These are phyloP conservation scores for Cercospora brassicicola DNA, from an alignment of 2,329 filamentous ascomycete genomes.

Conservation along the genomic window DNA sequence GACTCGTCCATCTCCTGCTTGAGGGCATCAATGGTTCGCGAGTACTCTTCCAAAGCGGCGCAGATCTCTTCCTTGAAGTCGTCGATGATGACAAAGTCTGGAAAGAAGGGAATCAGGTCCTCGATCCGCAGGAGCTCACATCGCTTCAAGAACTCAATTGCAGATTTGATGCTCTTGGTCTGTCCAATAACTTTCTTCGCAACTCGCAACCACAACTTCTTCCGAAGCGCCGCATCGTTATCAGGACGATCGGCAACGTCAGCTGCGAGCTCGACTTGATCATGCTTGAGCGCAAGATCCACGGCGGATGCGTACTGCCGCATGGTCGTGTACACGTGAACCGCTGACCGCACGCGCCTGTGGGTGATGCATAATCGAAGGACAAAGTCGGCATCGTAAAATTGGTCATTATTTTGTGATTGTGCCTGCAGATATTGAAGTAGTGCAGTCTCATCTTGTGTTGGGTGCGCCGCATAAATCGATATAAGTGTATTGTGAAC, in stretches of 20 bases:
- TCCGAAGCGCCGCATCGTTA: constrained; percentile 72
- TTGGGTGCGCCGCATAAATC: constrained; percentile 85
- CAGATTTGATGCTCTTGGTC: constrained; percentile 76
- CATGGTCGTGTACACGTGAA: constrained; percentile 97
- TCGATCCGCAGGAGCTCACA: constrained; percentile 93
- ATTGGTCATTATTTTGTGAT: constrained; percentile 68
- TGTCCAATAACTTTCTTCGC: constrained; percentile 90
- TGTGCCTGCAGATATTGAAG: constrained; percentile 89
- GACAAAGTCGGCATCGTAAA: constrained; percentile 94
- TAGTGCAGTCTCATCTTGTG: constrained; percentile 79
- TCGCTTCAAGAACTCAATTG: constrained; percentile 88
- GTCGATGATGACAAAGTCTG: constrained; percentile 96
- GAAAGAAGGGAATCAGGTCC: constrained; percentile 96
- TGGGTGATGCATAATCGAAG: constrained; percentile 93
- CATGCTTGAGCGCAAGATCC: constrained; percentile 83
- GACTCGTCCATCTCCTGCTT: constrained; percentile 96
- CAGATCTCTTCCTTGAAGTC: constrained; percentile 99
- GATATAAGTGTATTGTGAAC: constrained; percentile 97
- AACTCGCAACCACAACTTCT: constrained; percentile 92
- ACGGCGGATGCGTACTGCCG: constrained; percentile 91
- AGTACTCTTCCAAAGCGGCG: constrained; percentile 87
- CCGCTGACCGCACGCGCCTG: constrained; percentile 86
- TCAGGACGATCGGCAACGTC: constrained; percentile 84
- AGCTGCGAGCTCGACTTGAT: constrained; percentile 84
- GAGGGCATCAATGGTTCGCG: constrained; percentile 80